Evolutionary conservation across 148 eudicot genomes (phyloP).

Genomic region (Rhododendron simsii): DNA sequence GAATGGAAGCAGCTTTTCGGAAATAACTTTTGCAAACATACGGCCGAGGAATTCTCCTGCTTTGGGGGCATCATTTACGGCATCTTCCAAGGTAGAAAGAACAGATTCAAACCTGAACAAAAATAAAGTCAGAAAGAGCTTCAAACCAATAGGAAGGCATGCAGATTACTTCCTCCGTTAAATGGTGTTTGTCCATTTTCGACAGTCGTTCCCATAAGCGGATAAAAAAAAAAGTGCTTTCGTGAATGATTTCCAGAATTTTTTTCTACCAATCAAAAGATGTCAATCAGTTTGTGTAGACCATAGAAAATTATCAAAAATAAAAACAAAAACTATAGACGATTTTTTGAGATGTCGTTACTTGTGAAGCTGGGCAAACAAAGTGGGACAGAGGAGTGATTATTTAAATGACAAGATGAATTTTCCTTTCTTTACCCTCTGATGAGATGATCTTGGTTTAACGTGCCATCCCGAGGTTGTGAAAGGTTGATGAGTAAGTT

Average conservation of each 20-base stretch:
- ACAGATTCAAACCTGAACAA: conserved; percentile 64
- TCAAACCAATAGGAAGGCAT: neutral
- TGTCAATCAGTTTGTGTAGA: neutral
- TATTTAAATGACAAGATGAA: neutral
- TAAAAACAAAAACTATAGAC: neutral
- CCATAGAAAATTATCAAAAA: neutral
- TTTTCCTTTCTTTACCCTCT: conserved; percentile 51
- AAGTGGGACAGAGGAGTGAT: neutral
- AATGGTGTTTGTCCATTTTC: neutral
- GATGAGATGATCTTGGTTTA: conserved; percentile 49
- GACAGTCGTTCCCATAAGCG: neutral
- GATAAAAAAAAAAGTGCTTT: neutral
- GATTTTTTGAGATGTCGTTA: neutral
- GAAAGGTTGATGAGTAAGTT: conserved; percentile 50
- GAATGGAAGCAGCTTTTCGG: conserved; percentile 51
- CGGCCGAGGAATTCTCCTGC: conserved; percentile 72
- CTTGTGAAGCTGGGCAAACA: neutral
- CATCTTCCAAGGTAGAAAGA: conserved; percentile 66
- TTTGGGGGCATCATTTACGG: conserved; percentile 75
- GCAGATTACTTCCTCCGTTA: neutral
- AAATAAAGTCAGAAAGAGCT: neutral
- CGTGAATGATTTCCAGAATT: neutral
- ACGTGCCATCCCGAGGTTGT: conserved; percentile 38
- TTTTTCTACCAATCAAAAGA: neutral
- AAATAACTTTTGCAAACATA: conserved; percentile 45